Conservation (phyloP, 2,329 filamentous ascomycete genomes). For the Orbilia ellipsospora region DNA sequence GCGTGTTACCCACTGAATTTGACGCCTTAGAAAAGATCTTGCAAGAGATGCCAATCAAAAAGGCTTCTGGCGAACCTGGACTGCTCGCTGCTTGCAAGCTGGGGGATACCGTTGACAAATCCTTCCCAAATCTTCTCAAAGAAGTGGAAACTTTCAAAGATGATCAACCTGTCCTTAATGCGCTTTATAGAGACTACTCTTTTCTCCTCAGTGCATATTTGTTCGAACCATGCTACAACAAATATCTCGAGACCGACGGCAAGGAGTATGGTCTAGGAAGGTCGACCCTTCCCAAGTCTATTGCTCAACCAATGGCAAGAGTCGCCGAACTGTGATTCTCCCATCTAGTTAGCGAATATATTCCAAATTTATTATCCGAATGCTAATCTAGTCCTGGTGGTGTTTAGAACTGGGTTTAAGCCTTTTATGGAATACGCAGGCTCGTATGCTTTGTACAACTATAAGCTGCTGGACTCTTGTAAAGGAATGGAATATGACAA, state of each 20-base stretch:
- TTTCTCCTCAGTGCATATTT: slow-evolving; percentile 91
- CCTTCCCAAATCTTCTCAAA: slow-evolving; percentile 79
- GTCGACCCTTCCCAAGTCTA: slow-evolving; percentile 76
- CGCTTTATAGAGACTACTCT: slow-evolving; percentile 89
- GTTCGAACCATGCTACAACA: slow-evolving; percentile 88
- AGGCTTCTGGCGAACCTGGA: slow-evolving; percentile 76
- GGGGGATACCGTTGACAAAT: slow-evolving; percentile 77
- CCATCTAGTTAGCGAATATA: not conserved
- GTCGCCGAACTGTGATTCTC: slow-evolving; percentile 85
- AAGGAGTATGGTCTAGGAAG: slow-evolving; percentile 62
- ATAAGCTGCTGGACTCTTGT: slow-evolving; percentile 70
- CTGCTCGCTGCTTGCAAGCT: slow-evolving; percentile 79
- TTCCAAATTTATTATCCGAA: not conserved
- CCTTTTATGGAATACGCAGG: slow-evolving; percentile 90
- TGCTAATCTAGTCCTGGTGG: not conserved
- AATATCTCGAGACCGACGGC: slow-evolving; percentile 73
- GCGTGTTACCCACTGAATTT: slow-evolving; percentile 77
- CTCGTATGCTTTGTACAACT: slow-evolving; percentile 77
- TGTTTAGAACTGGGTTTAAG: slow-evolving; percentile 75
- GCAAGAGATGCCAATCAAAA: slow-evolving; percentile 81
- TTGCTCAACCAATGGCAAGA: slow-evolving; percentile 83
- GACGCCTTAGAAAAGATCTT: slow-evolving; percentile 77
- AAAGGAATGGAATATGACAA: slow-evolving; percentile 72
- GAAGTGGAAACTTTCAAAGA: slow-evolving; percentile 77
- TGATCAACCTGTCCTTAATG: slow-evolving; percentile 83